Conservation (phyloP, 116 monocot species). For the Papilionanthe hybrid region DNA sequence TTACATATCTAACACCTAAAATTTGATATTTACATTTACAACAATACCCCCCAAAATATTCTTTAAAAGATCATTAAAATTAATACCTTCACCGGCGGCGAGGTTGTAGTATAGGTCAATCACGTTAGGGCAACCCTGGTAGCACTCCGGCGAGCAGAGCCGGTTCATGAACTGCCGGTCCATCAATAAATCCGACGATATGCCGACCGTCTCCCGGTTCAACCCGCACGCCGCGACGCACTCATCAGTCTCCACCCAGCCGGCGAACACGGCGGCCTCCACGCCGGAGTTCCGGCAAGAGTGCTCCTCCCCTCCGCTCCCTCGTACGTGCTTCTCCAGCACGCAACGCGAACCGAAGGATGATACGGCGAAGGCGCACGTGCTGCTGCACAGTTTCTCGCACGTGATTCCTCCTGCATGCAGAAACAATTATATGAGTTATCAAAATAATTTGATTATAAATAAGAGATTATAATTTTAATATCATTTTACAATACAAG, state of each 20-base stretch:
- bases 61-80: too few relatives aligned
- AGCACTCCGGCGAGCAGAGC: slow-evolving; percentile 39
- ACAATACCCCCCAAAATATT: too few relatives aligned
- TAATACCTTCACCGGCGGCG: slow-evolving; percentile 44
- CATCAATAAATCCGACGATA: slow-evolving; percentile 34
- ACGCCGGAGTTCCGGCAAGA: slow-evolving; percentile 24
- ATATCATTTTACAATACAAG: too few relatives aligned
- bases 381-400: slow-evolving; percentile 18
- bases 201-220: slow-evolving; percentile 28
- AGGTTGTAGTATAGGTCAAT: slow-evolving; percentile 52
- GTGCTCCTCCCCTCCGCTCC: background rate
- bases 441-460: too few relatives aligned
- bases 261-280: background rate
- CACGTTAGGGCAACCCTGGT: slow-evolving; percentile 32
- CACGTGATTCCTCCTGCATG: slow-evolving; percentile 17
- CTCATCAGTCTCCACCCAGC: slow-evolving; percentile 5
- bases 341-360: slow-evolving; percentile 35
- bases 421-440: too few relatives aligned
- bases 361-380: slow-evolving; percentile 46
- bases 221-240: slow-evolving; percentile 29
- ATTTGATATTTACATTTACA: too few relatives aligned
- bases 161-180: slow-evolving; percentile 22
- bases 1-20: too few relatives aligned
- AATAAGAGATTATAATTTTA: too few relatives aligned
- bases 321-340: slow-evolving; percentile 25